Conservation (phyloP, 2,329 filamentous ascomycete genomes). For the Epichloe hybrida region DNA sequence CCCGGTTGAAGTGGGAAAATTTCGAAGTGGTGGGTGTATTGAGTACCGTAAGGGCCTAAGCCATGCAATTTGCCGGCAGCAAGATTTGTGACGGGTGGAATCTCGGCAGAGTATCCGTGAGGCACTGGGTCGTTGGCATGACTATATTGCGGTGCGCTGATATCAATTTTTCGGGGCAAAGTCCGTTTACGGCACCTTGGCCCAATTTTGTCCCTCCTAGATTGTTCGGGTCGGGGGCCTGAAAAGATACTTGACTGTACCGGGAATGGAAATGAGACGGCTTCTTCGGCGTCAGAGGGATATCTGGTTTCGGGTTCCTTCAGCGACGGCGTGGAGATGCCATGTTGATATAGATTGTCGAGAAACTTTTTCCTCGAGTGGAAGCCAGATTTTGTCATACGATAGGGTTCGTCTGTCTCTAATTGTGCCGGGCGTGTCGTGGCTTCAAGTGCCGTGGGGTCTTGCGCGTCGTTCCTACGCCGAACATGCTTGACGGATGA, state of each 20-base stretch:
- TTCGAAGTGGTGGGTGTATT: constrained; percentile 50
- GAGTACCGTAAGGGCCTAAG: constrained; percentile 45
- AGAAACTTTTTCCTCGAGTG: constrained; percentile 37
- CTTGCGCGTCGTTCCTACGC: background rate
- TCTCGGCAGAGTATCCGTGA: constrained; percentile 1
- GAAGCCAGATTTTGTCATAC: constrained; percentile 27
- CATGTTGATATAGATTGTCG: constrained; percentile 38
- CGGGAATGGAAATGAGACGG: background rate
- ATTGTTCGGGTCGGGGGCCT: background rate
- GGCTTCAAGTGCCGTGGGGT: background rate
- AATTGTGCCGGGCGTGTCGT: constrained; percentile 38
- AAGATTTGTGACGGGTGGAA: constrained; percentile 6
- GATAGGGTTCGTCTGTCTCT: constrained; percentile 30
- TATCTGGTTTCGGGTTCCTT: background rate
- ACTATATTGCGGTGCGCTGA: constrained; percentile 36
- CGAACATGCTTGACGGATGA: background rate
- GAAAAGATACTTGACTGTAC: background rate
- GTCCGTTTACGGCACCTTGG: constrained; percentile 30
- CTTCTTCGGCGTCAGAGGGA: background rate
- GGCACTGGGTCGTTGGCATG: constrained; percentile 39
- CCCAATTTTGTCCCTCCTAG: background rate
- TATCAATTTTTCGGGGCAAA: constrained; percentile 32
- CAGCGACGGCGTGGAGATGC: constrained; percentile 5
- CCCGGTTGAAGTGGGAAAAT: constrained; percentile 42
- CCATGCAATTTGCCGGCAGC: constrained; percentile 28